Evolutionary conservation across 169 alveolate genomes (phyloP).

Genomic region (Theileria sp.): DNA sequence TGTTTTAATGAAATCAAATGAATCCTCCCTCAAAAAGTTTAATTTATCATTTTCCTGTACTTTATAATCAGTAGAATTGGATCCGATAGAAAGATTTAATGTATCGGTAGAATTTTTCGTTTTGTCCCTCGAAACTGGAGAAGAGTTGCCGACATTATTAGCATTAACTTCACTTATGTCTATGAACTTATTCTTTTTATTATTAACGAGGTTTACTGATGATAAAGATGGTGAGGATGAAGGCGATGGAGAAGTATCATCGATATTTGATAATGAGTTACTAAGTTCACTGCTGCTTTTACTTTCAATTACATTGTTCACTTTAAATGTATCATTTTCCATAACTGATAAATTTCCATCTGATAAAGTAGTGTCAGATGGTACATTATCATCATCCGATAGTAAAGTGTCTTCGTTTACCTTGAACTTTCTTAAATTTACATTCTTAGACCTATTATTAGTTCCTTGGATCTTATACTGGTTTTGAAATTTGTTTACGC

Average conservation of each 20-base stretch:
- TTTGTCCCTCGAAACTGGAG: neutral
- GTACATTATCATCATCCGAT: slow-evolving; percentile 3
- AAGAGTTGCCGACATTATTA: neutral
- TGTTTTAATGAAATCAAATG: neutral
- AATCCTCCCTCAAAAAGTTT: neutral
- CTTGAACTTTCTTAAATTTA: neutral
- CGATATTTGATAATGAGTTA: neutral
- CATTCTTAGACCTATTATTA: neutral
- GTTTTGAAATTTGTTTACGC: slow-evolving; percentile 12
- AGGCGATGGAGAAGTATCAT: slow-evolving; percentile 17
- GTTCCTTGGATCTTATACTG: neutral
- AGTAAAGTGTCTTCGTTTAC: neutral
- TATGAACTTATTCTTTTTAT: neutral
- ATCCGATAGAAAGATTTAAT: neutral
- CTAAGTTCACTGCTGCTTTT: neutral
- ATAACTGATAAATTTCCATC: neutral
- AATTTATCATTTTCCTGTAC: slow-evolving; percentile 2
- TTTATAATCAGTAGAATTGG: neutral
- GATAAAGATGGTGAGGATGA: slow-evolving; percentile 7
- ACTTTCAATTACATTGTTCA: neutral
- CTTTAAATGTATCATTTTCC: neutral
- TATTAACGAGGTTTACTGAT: neutral
- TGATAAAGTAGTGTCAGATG: slow-evolving; percentile 1
- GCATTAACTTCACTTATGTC: neutral
- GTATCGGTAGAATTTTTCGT: neutral